A percentile compares a stretch with the other conserved stretches of the same genome.
Conservation (phyloP, 495 filamentous ascomycete genomes). For the Podospora fimiseda region DNA sequence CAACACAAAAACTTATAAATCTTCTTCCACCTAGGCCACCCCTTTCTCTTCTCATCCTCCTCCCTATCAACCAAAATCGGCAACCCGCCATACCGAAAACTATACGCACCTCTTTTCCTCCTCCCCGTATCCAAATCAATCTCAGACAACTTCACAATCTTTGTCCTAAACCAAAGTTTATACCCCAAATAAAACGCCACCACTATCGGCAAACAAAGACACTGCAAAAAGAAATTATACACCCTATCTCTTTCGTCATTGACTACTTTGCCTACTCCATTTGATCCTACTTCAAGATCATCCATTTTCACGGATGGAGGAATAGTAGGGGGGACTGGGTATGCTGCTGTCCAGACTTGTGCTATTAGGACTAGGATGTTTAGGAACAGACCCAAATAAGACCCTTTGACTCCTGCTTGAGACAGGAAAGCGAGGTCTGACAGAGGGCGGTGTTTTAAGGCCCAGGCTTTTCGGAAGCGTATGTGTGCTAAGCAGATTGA, state of each 20-base stretch:
- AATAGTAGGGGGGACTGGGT: constrained; percentile 48
- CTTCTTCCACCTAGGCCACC: constrained; percentile 85
- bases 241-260: constrained; percentile 1
- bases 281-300: not conserved
- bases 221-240: constrained; percentile 68
- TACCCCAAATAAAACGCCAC: constrained; percentile 67
- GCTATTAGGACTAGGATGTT: constrained; percentile 79
- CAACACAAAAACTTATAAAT: constrained; percentile 52
- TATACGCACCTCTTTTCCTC: not conserved
- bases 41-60: constrained; percentile 52
- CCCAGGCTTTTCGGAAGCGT: constrained; percentile 82
- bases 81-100: constrained; percentile 26
- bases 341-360: constrained; percentile 90
- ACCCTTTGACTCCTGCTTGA: constrained; percentile 74
- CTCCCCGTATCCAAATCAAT: constrained; percentile 90
- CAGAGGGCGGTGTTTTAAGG: constrained; percentile 57
- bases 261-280: constrained; percentile 23
- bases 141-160: constrained; percentile 54
- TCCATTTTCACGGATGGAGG: constrained; percentile 27
- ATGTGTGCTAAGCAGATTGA: constrained; percentile 86
- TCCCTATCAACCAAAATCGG: constrained; percentile 70
- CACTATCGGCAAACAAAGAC: constrained; percentile 80
- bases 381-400: constrained; percentile 74
- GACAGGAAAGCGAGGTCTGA: constrained; percentile 74
- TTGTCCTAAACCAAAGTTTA: constrained; percentile 70